Conservation (phyloP, 768 basidiomycete species). For the Mycena metata region DNA sequence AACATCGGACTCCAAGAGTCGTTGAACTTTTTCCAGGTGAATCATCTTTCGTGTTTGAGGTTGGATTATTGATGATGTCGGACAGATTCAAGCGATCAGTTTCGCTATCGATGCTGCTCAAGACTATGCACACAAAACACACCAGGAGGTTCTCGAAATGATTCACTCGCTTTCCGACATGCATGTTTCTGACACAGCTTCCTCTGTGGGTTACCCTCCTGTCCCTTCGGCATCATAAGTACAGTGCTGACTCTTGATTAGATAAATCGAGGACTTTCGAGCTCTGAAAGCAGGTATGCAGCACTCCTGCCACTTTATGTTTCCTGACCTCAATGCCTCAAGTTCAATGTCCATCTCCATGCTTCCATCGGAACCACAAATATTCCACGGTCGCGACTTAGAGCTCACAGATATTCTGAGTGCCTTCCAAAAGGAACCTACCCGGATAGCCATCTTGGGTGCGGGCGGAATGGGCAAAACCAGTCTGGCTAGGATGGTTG, state of each 20-base stretch:
- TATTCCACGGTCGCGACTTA: too few relatives aligned
- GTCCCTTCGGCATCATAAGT: neutral
- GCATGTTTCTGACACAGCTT: neutral
- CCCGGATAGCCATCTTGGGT: too few relatives aligned
- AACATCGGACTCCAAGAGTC: neutral
- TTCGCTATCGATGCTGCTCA: neutral
- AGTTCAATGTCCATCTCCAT: too few relatives aligned
- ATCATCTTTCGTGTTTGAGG: too few relatives aligned
- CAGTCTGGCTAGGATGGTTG: too few relatives aligned
- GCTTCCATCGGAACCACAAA: too few relatives aligned
- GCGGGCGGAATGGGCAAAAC: too few relatives aligned
- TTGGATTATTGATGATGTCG: neutral
- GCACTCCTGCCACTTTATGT: too few relatives aligned
- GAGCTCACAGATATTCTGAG: too few relatives aligned
- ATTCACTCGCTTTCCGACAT: neutral
- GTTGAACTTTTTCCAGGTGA: neutral
- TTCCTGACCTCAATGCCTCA: too few relatives aligned
- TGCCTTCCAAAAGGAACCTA: too few relatives aligned
- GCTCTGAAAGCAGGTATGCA: neutral
- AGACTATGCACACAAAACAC: neutral
- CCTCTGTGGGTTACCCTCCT: neutral
- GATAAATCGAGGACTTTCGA: neutral
- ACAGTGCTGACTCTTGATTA: neutral
- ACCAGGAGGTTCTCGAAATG: neutral
- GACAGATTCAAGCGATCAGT: neutral